A percentile compares a stretch with the other conserved stretches of the same genome.
These are phyloP conservation scores for Acacia crassicarpa DNA, from an alignment of 306 rosid genomes.

Conservation along the genomic window DNA sequence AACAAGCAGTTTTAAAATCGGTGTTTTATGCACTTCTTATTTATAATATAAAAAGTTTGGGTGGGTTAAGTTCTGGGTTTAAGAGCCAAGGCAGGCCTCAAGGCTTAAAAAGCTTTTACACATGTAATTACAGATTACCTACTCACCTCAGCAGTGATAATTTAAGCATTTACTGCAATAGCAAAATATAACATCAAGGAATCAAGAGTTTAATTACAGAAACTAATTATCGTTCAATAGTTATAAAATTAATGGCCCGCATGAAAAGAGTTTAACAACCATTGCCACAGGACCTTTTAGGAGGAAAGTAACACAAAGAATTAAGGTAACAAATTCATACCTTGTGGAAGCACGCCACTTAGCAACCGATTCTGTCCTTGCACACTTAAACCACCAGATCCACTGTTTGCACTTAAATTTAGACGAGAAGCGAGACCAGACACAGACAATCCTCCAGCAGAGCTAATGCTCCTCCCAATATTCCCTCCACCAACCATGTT, in stretches of 20 bases:
- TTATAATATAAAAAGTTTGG: too few relatives aligned
- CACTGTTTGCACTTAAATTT: conserved; percentile 73
- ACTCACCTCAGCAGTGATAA: neutral
- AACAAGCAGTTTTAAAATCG: neutral
- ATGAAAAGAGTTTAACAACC: neutral
- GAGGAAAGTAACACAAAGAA: neutral
- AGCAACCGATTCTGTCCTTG: conserved; percentile 93
- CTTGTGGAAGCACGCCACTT: conserved; percentile 93
- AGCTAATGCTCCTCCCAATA: conserved; percentile 69
- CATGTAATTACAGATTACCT: neutral
- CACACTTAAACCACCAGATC: conserved; percentile 76
- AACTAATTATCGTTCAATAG: neutral
- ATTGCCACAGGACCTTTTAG: conserved; percentile 1
- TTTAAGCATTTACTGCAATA: neutral
- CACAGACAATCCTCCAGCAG: conserved; percentile 88
- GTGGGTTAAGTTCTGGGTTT: neutral
- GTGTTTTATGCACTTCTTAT: neutral
- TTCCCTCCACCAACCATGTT: conserved; percentile 94
- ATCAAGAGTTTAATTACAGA: neutral
- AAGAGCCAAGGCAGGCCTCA: neutral
- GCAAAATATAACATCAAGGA: neutral
- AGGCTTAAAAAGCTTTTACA: neutral
- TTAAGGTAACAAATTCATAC: conserved; percentile 34
- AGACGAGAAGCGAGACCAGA: conserved; percentile 90
- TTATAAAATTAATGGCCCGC: neutral